A percentile compares a stretch with the other conserved stretches of the same genome.
phyloP scores from a whole-genome alignment of 2,329 filamentous ascomycete species.

The Pseudomassariella vexata region DNA sequence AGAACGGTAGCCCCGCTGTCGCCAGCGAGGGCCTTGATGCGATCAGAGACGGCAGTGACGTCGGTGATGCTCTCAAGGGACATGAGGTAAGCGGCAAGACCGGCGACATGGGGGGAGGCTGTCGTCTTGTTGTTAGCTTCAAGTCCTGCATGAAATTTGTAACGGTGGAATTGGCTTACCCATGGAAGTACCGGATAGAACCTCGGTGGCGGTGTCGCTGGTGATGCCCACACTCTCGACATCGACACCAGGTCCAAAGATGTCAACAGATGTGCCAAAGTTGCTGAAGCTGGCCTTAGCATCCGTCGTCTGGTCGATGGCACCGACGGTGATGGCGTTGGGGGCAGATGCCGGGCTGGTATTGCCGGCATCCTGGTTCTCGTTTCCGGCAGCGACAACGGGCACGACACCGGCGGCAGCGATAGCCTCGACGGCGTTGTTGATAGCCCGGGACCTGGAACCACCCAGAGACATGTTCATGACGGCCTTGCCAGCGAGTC shows the following conservation, averaged over 20 bases:
- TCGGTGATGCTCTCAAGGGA: slow-evolving; percentile 42
- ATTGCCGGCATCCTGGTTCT: slow-evolving; percentile 43
- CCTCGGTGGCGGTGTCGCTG: slow-evolving; percentile 36
- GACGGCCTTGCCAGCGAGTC: slow-evolving; percentile 45
- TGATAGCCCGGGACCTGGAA: slow-evolving; percentile 40
- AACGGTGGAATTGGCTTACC: slow-evolving; percentile 16
- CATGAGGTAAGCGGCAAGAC: slow-evolving; percentile 64
- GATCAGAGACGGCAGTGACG: slow-evolving; percentile 35
- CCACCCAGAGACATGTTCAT: slow-evolving; percentile 62
- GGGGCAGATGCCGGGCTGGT: slow-evolving; percentile 49
- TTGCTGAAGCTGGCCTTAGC: slow-evolving; percentile 50
- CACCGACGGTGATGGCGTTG: slow-evolving; percentile 55
- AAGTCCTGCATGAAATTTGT: no score
- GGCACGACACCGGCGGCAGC: slow-evolving; percentile 46
- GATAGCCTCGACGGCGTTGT: slow-evolving; percentile 47
- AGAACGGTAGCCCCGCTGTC: slow-evolving; percentile 36
- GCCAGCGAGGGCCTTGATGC: slow-evolving; percentile 48
- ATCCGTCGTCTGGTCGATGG: slow-evolving; percentile 47
- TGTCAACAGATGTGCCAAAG: slow-evolving; percentile 46
- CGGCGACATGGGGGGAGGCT: slow-evolving; percentile 63
- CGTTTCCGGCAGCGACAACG: slow-evolving; percentile 57
- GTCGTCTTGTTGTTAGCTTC: slow-evolving; percentile 23
- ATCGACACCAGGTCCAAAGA: slow-evolving; percentile 51
- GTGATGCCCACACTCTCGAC: slow-evolving; percentile 47
- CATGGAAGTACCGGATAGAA: slow-evolving; percentile 55